Conservation (phyloP, 192 early-diverging fungal species). For the Coemansia javaensis region DNA sequence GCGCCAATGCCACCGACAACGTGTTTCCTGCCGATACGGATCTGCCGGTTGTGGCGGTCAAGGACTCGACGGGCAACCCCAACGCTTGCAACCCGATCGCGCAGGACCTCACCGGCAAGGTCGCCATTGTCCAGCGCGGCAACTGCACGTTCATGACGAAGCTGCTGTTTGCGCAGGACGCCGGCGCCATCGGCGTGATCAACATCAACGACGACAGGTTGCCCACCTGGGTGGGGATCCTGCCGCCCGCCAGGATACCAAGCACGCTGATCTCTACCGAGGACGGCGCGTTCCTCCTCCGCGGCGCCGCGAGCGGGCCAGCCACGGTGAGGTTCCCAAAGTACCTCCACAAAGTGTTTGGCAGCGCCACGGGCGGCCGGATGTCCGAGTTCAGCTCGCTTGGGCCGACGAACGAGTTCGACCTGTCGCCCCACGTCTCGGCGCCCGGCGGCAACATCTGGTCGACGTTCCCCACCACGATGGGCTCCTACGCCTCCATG, state of each 20-base stretch:
- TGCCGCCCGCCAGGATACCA: slow-evolving; percentile 26
- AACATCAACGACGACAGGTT: slow-evolving; percentile 47
- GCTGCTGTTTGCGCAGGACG: slow-evolving; percentile 28
- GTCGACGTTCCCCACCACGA: slow-evolving; percentile 53
- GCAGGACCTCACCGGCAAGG: slow-evolving; percentile 37
- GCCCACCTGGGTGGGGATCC: slow-evolving; percentile 1
- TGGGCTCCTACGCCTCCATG: slow-evolving; percentile 40
- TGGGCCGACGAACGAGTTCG: slow-evolving; percentile 60
- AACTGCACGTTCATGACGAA: slow-evolving; percentile 21
- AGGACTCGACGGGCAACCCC: slow-evolving; percentile 1
- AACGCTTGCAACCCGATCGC: slow-evolving; percentile 8
- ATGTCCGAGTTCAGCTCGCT: slow-evolving; percentile 61
- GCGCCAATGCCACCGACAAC: neutral
- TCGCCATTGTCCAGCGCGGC: slow-evolving; percentile 49
- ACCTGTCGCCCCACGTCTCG: slow-evolving; percentile 56
- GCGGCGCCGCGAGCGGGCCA: slow-evolving; percentile 2
- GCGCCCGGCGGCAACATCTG: slow-evolving; percentile 68
- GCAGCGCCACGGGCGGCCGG: slow-evolving; percentile 41
- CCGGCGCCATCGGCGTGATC: slow-evolving; percentile 53
- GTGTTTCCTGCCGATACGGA: slow-evolving; percentile 1
- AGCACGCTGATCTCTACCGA: slow-evolving; percentile 34
- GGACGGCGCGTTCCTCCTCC: slow-evolving; percentile 33
- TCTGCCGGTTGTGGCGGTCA: slow-evolving; percentile 8
- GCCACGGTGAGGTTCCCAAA: slow-evolving; percentile 21
- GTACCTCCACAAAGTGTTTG: slow-evolving; percentile 13